phyloP scores from a whole-genome alignment of 306 rosid species.

The Dryas drummondii region DNA sequence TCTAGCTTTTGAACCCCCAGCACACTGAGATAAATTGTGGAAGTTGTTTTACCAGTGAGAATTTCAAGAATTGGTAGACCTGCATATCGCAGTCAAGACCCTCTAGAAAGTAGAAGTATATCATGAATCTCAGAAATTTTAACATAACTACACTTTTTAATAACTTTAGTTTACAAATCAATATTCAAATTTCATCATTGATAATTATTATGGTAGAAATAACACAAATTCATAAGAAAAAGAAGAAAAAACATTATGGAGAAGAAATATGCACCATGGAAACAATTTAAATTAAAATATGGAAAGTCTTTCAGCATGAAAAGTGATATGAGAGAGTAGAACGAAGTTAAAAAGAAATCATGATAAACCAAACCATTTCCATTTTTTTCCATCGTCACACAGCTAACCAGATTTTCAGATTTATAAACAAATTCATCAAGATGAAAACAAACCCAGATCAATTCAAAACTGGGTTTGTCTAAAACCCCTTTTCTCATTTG shows the following conservation, averaged over 20 bases:
- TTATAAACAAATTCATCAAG: conserved; percentile 15
- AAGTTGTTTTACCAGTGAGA: background rate
- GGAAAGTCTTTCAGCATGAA: conserved; percentile 3
- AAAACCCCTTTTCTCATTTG: conserved; percentile 17
- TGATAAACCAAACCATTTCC: conserved; percentile 8
- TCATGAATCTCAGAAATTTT: background rate
- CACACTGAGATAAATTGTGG: background rate
- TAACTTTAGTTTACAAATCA: background rate
- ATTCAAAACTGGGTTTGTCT: conserved; percentile 20
- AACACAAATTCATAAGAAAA: conserved; percentile 3
- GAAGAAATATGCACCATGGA: conserved; percentile 4
- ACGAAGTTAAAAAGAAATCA: conserved; percentile 16
- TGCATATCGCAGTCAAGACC: background rate
- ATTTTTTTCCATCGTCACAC: conserved; percentile 5
- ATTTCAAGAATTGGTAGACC: background rate
- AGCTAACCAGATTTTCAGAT: conserved; percentile 2
- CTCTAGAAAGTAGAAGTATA: background rate
- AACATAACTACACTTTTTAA: background rate
- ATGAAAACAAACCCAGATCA: conserved; percentile 21
- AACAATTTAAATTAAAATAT: background rate
- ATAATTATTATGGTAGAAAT: background rate
- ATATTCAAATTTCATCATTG: background rate
- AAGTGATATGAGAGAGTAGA: conserved; percentile 9
- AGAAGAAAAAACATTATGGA: background rate
- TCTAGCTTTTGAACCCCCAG: conserved; percentile 3